These are phyloP conservation scores for Penicillium ochrochloron DNA, from an alignment of 495 filamentous ascomycete species.

Conservation along the genomic window DNA sequence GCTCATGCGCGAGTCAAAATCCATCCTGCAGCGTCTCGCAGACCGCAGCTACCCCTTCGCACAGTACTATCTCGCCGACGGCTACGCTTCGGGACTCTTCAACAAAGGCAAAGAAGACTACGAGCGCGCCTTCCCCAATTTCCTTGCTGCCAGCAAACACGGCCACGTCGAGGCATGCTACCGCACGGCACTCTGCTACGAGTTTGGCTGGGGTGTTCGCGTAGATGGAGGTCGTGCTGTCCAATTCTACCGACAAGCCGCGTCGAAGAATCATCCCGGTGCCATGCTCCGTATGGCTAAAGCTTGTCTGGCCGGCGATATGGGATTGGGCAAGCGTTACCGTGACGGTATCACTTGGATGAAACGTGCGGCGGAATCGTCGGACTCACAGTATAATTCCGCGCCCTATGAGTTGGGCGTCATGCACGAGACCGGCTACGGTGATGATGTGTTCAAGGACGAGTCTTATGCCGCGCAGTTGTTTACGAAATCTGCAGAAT, in stretches of 20 bases:
- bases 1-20: constrained; percentile 82
- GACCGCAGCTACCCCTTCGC: constrained; percentile 92
- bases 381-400: constrained; percentile 88
- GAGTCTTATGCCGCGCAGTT: constrained; percentile 89
- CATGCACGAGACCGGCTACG: constrained; percentile 86
- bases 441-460: constrained; percentile 91
- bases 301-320: constrained; percentile 85
- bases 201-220: constrained; percentile 95
- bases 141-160: constrained; percentile 93
- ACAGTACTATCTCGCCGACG: constrained; percentile 96
- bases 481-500: constrained; percentile 90
- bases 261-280: constrained; percentile 92
- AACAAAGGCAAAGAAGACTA: constrained; percentile 90
- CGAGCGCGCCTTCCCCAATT: constrained; percentile 87
- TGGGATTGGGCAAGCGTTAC: constrained; percentile 83
- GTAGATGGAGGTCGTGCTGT: constrained; percentile 89
- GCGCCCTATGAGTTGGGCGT: constrained; percentile 90
- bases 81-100: constrained; percentile 92
- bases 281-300: constrained; percentile 91
- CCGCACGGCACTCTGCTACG: constrained; percentile 91
- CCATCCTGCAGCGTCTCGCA: constrained; percentile 82
- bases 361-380: constrained; percentile 85
- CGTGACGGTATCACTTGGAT: constrained; percentile 96
- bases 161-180: constrained; percentile 97
- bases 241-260: constrained; percentile 87